phyloP scores from a whole-genome alignment of 2,329 filamentous ascomycete genomes.

The Aspergillus tubingensis region DNA sequence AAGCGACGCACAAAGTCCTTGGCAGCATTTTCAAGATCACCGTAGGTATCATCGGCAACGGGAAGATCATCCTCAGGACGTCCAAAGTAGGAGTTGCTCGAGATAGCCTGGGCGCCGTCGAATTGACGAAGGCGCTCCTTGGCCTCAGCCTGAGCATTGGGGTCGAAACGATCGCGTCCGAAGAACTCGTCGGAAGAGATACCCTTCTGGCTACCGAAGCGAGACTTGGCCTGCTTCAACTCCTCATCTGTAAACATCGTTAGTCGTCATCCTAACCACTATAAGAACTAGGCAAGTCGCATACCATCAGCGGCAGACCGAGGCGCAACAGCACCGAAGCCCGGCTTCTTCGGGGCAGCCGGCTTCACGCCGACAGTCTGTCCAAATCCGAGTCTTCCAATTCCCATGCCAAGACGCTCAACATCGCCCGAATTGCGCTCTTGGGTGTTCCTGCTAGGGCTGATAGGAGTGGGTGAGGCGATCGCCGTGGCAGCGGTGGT shows the following conservation, averaged over 20 bases:
- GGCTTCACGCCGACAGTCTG: conserved; percentile 69
- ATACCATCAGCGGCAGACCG: conserved; percentile 70
- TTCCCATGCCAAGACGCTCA: conserved; percentile 86
- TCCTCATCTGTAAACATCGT: conserved; percentile 61
- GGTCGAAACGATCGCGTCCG: conserved; percentile 83
- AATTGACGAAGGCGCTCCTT: conserved; percentile 87
- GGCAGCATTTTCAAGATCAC: conserved; percentile 87
- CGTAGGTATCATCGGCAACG: conserved; percentile 71
- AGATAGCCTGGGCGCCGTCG: conserved; percentile 88
- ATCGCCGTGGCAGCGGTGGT: conserved; percentile 61
- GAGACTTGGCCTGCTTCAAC: conserved; percentile 78
- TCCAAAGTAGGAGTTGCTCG: conserved; percentile 96
- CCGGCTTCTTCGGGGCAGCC: conserved; percentile 71
- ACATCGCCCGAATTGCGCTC: conserved; percentile 71
- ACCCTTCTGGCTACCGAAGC: conserved; percentile 90
- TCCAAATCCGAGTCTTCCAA: conserved; percentile 82
- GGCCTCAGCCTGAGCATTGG: conserved; percentile 77
- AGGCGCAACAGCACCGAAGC: conserved; percentile 82
- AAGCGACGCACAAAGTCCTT: conserved; percentile 96
- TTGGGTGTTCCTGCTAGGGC: conserved; percentile 58
- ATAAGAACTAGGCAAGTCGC: conserved; percentile 19
- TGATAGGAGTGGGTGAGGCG: conserved; percentile 74
- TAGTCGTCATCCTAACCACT: conserved; percentile 6
- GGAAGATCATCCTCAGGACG: conserved; percentile 78
- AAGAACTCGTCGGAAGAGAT: conserved; percentile 99